Evolutionary conservation across 2,329 filamentous ascomycete species (phyloP), one percentile per base, ranked within the genome.

Genomic region (Eutypa lata): DNA sequence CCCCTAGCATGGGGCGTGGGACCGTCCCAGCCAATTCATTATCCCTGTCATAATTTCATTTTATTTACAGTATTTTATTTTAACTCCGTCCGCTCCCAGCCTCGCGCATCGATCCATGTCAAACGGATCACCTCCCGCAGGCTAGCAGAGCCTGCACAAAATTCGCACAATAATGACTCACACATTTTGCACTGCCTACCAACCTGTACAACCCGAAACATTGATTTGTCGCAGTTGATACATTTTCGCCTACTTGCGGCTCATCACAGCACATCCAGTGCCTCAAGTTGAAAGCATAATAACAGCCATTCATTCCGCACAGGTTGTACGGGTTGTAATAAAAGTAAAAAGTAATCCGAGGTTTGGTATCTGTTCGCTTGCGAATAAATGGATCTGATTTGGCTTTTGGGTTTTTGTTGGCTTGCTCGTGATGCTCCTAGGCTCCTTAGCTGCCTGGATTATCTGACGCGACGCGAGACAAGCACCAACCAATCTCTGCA

Each of bases 391-490:
- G 38, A 22, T 42, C 42, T 38, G 35, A 35, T 2, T 45, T 19
- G 5, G 13, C 21, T 26, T 45, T 16, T 3, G n/a, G n/a, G 19
- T 24, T n/a, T n/a, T 16, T 8, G 42, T 11, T 21, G 22, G 22
- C 16, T 22, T 26, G 22, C 22, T 19, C 42, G 42, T 45, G 22
- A 45, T 45, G 42, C 21, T 18, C 11, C 13, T 16, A 7, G 13
- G 13, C 6, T 7, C 16, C 35, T 21, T 44, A 13, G 40, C 40
- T 45, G 22, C 42, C 42, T 45, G 42, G 22, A 26, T 45, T 45
- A 18, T 57, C 48, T 47, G 50, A 53, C 52, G 52, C 53, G 52
- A 57, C 54, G 52, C 42, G 42, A 24, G 19, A 45, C 22, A 28
- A 24, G 42, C 13, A 5, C 21, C 22, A n/a, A 22, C 42, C 42